A percentile compares a stretch with the other conserved stretches of the same genome.
phyloP scores from a whole-genome alignment of 331 rosid species.

The Malus hybrid region DNA sequence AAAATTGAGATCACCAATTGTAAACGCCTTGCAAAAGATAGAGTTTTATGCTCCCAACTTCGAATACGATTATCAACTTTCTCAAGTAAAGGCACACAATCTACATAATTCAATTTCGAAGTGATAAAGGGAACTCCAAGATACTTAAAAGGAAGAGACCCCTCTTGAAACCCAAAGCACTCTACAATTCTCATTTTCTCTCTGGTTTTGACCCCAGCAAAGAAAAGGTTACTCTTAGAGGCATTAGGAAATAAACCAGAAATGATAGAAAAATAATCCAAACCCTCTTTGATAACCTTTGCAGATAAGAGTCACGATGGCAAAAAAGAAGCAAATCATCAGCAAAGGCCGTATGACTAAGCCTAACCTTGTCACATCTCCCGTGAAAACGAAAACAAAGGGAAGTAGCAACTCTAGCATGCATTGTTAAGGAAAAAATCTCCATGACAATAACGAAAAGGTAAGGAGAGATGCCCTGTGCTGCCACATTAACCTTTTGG shows the following conservation, averaged over 20 bases:
- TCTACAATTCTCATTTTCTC: neutral
- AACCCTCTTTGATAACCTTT: neutral
- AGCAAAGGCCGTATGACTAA: neutral
- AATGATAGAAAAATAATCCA: neutral
- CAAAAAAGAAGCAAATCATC: neutral
- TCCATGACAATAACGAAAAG: neutral
- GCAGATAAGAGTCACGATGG: neutral
- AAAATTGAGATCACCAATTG: neutral
- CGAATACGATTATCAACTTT: neutral
- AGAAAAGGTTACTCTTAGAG: neutral
- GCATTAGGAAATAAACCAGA: neutral
- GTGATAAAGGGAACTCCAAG: neutral
- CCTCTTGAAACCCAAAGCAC: neutral
- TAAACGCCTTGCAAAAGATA: accelerated
- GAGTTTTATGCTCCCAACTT: neutral
- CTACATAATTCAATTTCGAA: neutral
- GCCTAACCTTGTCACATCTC: neutral
- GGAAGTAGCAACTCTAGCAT: neutral
- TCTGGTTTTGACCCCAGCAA: neutral
- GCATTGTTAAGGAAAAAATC: neutral
- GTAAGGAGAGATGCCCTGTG: neutral
- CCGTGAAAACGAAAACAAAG: neutral
- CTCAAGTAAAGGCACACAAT: neutral
- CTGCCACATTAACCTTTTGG: too few relatives aligned
- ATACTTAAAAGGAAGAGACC: neutral